These are phyloP conservation scores for Eucalyptus tenuipes DNA, from an alignment of 345 rosid genomes.

Conservation along the genomic window DNA sequence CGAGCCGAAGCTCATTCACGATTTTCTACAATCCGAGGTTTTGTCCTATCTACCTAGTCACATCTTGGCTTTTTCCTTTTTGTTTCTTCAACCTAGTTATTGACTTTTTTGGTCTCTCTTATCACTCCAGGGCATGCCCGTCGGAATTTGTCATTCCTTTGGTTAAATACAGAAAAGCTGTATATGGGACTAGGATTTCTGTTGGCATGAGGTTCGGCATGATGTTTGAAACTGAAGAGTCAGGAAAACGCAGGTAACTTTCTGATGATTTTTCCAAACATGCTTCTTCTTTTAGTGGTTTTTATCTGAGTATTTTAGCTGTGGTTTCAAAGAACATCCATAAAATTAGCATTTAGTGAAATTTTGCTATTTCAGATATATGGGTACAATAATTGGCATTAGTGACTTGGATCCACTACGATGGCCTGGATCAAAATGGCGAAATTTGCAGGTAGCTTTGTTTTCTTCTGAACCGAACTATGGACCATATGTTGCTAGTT, in stretches of 20 bases:
- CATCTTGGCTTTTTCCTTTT: not conserved
- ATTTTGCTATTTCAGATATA: slow-evolving; percentile 41
- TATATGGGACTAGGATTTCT: slow-evolving; percentile 77
- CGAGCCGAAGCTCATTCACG: slow-evolving; percentile 71
- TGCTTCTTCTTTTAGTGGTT: not conserved
- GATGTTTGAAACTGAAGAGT: slow-evolving; percentile 99
- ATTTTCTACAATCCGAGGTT: slow-evolving; percentile 98
- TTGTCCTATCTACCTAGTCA: not conserved
- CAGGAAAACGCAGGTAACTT: slow-evolving; percentile 77
- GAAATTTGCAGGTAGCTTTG: slow-evolving; percentile 68
- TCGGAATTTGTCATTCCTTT: slow-evolving; percentile 89
- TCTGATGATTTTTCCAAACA: not conserved
- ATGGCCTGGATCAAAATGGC: slow-evolving; percentile 99
- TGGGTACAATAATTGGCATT: slow-evolving; percentile 90
- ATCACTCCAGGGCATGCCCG: slow-evolving; percentile 71
- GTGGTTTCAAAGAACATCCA: not conserved
- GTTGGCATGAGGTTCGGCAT: slow-evolving; percentile 98
- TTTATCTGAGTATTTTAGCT: not conserved
- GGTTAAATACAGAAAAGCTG: slow-evolving; percentile 68
- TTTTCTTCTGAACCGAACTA: not conserved
- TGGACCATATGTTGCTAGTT: not conserved
- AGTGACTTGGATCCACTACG: slow-evolving; percentile 84
- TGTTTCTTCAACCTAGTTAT: not conserved
- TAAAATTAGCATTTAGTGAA: not conserved
- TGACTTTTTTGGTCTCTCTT: not conserved